These are phyloP conservation scores for Comarum palustre DNA, from an alignment of 306 rosid genomes.

Conservation along the genomic window DNA sequence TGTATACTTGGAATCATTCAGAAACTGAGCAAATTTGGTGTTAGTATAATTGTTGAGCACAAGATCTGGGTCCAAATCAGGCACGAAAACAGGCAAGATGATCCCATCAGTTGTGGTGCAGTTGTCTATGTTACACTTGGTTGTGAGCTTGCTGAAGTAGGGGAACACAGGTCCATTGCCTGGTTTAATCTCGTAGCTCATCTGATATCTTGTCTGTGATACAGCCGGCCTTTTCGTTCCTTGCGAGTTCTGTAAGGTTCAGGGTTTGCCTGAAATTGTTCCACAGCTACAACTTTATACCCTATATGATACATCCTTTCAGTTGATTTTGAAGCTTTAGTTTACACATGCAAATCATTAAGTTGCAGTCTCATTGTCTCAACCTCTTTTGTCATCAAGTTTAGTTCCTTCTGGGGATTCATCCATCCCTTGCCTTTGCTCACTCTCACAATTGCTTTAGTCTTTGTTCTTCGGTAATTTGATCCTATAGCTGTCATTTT, in stretches of 20 bases:
- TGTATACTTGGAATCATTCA: constrained; percentile 51
- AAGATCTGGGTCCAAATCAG: constrained; percentile 24
- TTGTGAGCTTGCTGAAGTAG: constrained; percentile 9
- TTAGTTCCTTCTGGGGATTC: constrained; percentile 44
- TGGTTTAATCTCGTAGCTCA: constrained; percentile 5
- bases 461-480: constrained; percentile 32
- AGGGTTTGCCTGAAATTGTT: constrained; percentile 10
- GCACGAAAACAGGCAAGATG: constrained; percentile 39
- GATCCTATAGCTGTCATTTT: constrained; percentile 34
- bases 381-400: constrained; percentile 53
- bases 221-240: constrained; percentile 8
- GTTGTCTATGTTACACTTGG: constrained; percentile 29
- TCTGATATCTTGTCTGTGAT: neutral
- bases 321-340: constrained; percentile 52
- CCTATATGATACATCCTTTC: constrained; percentile 39
- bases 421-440: constrained; percentile 33
- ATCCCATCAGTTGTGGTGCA: constrained; percentile 30
- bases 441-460: constrained; percentile 38
- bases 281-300: neutral
- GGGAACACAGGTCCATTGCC: constrained; percentile 13
- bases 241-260: neutral
- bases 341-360: constrained; percentile 59
- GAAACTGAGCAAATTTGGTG: constrained; percentile 33
- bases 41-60: constrained; percentile 40
- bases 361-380: constrained; percentile 62